A percentile compares a stretch with the other conserved stretches of the same genome.
phyloP scores from a whole-genome alignment of 2,329 filamentous ascomycete species.

The Fusarium sp. region DNA sequence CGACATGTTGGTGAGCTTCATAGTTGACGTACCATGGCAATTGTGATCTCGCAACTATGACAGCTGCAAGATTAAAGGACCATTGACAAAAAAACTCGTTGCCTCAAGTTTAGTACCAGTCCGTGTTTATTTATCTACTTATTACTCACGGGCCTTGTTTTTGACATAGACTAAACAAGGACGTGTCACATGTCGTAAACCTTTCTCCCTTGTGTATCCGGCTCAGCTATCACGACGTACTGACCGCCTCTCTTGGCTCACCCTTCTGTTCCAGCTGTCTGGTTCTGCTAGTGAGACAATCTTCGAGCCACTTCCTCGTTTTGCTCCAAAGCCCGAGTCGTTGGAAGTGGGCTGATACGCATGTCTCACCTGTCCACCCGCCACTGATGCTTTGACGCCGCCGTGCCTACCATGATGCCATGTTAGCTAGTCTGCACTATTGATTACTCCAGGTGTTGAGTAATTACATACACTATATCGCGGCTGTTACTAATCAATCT shows the following conservation, averaged over 20 bases:
- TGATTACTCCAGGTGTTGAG: neutral
- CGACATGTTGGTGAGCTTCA: neutral
- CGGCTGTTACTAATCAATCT: neutral
- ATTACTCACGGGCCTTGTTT: neutral
- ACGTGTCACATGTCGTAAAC: neutral
- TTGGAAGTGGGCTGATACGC: neutral
- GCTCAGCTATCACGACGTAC: neutral
- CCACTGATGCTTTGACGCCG: slow-evolving; percentile 1
- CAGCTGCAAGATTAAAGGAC: neutral
- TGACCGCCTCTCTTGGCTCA: neutral
- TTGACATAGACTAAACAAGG: neutral
- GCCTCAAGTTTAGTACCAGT: neutral
- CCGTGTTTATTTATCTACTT: neutral
- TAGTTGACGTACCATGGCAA: neutral
- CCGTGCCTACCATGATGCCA: neutral
- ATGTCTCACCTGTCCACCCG: slow-evolving; percentile 15
- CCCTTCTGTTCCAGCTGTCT: neutral
- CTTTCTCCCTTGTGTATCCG: neutral
- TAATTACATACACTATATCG: neutral
- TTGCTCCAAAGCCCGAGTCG: neutral
- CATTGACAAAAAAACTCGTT: neutral
- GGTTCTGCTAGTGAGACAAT: neutral
- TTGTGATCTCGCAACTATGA: neutral
- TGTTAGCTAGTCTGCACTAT: neutral
- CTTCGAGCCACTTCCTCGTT: neutral